A percentile compares a stretch with the other conserved stretches of the same genome.
Conservation (phyloP, 495 filamentous ascomycete genomes). For the Friedmanniomyces simplex region DNA sequence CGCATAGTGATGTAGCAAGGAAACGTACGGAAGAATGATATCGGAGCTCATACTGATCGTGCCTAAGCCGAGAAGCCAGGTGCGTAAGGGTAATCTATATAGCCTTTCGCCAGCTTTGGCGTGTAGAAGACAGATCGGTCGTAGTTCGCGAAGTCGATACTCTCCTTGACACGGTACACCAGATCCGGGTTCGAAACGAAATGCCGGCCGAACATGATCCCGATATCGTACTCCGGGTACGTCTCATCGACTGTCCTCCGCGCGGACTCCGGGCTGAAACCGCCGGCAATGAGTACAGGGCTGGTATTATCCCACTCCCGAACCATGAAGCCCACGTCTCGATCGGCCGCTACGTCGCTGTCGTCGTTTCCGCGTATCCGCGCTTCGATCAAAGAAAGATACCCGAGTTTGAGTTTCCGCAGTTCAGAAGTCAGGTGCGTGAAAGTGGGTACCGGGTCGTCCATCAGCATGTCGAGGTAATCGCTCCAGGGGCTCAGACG, state of each 20-base stretch:
- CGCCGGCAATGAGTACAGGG: constrained; percentile 52
- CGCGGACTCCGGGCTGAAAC: constrained; percentile 39
- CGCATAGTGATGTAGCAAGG: no score
- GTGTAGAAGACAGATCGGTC: constrained; percentile 5
- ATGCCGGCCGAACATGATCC: constrained; percentile 43
- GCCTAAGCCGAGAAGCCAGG: neutral
- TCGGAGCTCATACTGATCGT: neutral
- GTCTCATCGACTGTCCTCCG: constrained; percentile 40
- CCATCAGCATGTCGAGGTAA: constrained; percentile 49
- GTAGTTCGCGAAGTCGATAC: neutral
- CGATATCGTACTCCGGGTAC: constrained; percentile 40
- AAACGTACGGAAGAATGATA: neutral
- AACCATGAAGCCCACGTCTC: constrained; percentile 42
- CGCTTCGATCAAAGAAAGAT: constrained; percentile 52
- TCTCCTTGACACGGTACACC: constrained; percentile 43
- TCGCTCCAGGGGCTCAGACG: constrained; percentile 51
- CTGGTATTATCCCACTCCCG: constrained; percentile 38
- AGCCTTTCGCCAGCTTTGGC: constrained; percentile 5
- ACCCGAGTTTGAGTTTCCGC: constrained; percentile 45
- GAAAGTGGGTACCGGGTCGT: constrained; percentile 53
- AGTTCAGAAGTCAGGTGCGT: constrained; percentile 42
- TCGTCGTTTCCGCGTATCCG: constrained; percentile 38
- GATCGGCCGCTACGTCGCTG: constrained; percentile 29
- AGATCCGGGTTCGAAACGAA: constrained; percentile 66
- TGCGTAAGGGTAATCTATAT: neutral